Base-by-base conservation (phyloP, 176 grass and related monocot genomes). In the Secale cereale region DNA sequence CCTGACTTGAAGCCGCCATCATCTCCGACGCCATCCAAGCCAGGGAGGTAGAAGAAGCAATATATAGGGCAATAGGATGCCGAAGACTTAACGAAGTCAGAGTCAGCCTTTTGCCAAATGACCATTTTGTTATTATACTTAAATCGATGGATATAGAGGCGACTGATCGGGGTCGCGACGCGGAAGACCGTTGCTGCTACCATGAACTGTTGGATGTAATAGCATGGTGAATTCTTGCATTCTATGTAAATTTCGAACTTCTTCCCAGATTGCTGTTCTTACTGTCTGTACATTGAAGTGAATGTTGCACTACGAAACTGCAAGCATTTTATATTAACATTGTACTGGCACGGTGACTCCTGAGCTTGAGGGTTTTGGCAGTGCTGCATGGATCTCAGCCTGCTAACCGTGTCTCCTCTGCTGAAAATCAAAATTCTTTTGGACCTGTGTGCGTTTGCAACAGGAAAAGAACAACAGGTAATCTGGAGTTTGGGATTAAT, bases 1-100 rank as follows among this genome's bases (percentile, higher is more conserved):
- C 67, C 86, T 48, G 82, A 91, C 61, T 29, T 97, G 82, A 94
- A 93, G 62, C 87, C 89, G 15, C 87, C 87, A 15, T 90, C 89
- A 10, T 91, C 85, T 68, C 88, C 84, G 1, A 82, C 89, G 56
- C 77, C 89, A 70, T 87, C 85, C 68, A 91, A 91, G 59, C 85
- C 85, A 62, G 26, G 48, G 45, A 79, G 74, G 25, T 82, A 79
- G 76, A 82, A 67, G 39, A 37, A 63, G 48, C 48, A 52, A 52
- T 52, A 74, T 17, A 19, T 8, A 36, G 61, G 60, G 37, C 36
- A 74, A 61, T 27, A 8, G 10, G 29, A 37, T 3, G 0, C 22
- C 62, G 48, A 43, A 46, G 10, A 83, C 14, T 73, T 30, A 30
- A 31, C 27, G 3, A 76, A 62, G 65, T 59, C 31, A 65, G 36